Evolutionary conservation across 345 rosid genomes (phyloP), one percentile per base, ranked within the genome.

Genomic region (Triadica sebifera): DNA sequence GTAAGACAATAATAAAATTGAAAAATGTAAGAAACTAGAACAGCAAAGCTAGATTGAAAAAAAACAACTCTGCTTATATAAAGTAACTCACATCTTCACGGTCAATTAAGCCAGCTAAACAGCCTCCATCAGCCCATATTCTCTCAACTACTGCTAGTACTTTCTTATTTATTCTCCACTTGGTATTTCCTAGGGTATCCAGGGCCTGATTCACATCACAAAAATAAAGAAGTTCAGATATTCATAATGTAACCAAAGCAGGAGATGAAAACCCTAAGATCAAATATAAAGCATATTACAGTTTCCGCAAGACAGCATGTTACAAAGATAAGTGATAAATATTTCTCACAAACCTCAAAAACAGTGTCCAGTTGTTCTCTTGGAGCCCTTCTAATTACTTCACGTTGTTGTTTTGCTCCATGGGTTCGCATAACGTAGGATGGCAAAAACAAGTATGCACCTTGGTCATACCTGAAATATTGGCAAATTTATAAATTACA

Each of bases 41-140:
- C 37, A 45, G 41, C 61, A 65, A 13, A 10, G 37, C 62, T 58
- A 22, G 62, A 58, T 22, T 24, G 13, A 73, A 72, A 73, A 61
- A 43, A 70, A 57, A 59, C 13, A 59, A 69, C 57, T 71, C 55
- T 43, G 60, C 69, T 41, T 43, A 58, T 51, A 46, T 41, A 52
- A 58, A 67, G 65, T 73, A 74, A 82, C 94, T 57, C 83, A 96
- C 99, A 84, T 96, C 97, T 80, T 91, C 96, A 78, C 89, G 86
- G 76, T 91, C 90, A 81, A 96, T 91, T 81, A 96, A 84, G 79
- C 87, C 96, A 75, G 89, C 94, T 66, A 90, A 77, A 69, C 73
- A 51, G 76, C 96, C 99, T 77, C 99, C 99, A 77, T 73, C 86
- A 73, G 96, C 91, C 99, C 99, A 96, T 55, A 96, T 83, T 89